These are phyloP conservation scores for Crotalaria pallida DNA, from an alignment of 306 rosid species.

Conservation along the genomic window DNA sequence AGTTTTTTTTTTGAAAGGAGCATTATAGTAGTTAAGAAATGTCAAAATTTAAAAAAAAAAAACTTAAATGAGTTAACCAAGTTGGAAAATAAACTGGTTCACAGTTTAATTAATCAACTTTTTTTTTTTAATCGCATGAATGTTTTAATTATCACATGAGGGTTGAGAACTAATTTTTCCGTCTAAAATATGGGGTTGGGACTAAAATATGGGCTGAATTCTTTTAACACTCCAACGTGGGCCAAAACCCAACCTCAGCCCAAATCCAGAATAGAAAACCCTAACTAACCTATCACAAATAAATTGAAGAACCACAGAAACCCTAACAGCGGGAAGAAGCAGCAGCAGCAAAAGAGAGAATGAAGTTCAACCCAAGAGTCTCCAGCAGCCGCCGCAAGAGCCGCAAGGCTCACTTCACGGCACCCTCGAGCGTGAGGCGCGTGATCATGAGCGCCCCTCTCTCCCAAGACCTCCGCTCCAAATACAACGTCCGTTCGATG, in stretches of 20 bases:
- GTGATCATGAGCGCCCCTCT: slow-evolving; percentile 86
- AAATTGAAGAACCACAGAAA: slow-evolving; percentile 6
- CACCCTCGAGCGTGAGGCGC: slow-evolving; percentile 80
- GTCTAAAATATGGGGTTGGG: no score
- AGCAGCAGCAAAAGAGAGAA: background rate
- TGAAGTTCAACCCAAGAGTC: slow-evolving; percentile 80
- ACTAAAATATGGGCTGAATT: background rate
- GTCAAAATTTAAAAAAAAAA: no score
- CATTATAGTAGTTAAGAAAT: no score
- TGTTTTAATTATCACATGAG: no score
- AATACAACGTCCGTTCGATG: slow-evolving; percentile 77
- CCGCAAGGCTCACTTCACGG: slow-evolving; percentile 89
- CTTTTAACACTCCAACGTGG: no score
- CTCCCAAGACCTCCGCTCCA: slow-evolving; percentile 57
- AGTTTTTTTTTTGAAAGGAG: no score
- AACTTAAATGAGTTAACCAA: no score
- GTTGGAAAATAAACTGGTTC: no score
- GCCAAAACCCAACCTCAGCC: background rate
- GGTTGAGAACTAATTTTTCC: no score
- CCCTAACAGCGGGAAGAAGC: background rate
- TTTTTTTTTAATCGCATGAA: no score
- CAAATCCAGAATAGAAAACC: background rate
- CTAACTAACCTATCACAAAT: slow-evolving; percentile 13
- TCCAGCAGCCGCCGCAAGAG: slow-evolving; percentile 83
- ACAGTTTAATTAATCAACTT: no score